Evolutionary conservation across 78 protist genomes (phyloP), one percentile per base, ranked within the genome.

Genomic region (Paratrimastix pyriformis): DNA sequence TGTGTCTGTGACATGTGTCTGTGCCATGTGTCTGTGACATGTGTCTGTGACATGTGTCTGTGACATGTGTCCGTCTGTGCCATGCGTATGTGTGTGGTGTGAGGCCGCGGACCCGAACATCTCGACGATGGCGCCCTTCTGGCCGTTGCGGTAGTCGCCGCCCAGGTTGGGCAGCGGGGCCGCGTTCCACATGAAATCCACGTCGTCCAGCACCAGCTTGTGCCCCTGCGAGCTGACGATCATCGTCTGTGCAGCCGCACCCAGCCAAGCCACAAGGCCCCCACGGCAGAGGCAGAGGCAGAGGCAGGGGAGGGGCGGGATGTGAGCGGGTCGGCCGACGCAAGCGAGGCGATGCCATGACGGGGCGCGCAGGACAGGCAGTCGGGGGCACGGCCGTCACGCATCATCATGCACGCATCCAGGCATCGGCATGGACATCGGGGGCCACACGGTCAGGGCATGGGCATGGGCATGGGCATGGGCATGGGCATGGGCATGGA

Each of bases 61-160:
- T 64, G 35, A 18, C 35, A 33, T 13, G 57, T 39, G 18, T 33
- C 32, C 35, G 13, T 18, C 18, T 64, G 69, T 13, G 21, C 39
- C 18, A 64, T 64, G 32, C 57, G 69, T 24, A 39, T 64, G 69
- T 64, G 69, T 15, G 69, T 64, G 18, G 32, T 64, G n/a, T n/a
- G n/a, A n/a, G n/a, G n/a, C n/a, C n/a, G n/a, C n/a, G n/a, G n/a
- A n/a, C n/a, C 83, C 83, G 62, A 84, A 84, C 45, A 84, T 2
- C 62, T 84, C 88, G 37, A 84, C 84, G 38, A 84, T 52, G 39
- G 81, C 83, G 21, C 88, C 88, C 58, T 84, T 84, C 59, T 84
- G 84, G 26, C 88, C 88, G 18, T 44, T 37, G 11, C 80, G 62
- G 71, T 39, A 84, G 24, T 84, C 83, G 37, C 83, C 87, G 35